phyloP scores from a whole-genome alignment of 176 grass and related monocot genomes.

The Juncus inflexus region DNA sequence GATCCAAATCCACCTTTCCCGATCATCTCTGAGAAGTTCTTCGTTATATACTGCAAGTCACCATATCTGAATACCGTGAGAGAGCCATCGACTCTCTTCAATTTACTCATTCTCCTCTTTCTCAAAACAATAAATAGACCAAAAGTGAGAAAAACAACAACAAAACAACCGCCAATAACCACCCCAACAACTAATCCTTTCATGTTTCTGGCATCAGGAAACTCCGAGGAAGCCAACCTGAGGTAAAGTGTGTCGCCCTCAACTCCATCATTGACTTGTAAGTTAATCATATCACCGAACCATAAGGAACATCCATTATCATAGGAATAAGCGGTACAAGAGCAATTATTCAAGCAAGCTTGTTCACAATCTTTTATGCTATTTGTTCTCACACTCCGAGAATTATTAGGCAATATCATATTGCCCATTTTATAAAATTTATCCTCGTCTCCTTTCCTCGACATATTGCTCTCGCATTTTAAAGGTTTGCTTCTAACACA shows the following conservation, averaged over 20 bases:
- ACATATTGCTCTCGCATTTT: constrained; percentile 16
- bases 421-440: constrained; percentile 21
- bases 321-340: constrained; percentile 30
- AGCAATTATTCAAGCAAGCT: constrained; percentile 34
- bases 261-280: constrained; percentile 11
- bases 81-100: neutral
- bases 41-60: constrained; percentile 37
- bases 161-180: constrained; percentile 18
- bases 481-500: constrained; percentile 40
- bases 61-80: constrained; percentile 31
- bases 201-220: constrained; percentile 8
- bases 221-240: constrained; percentile 24
- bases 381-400: neutral
- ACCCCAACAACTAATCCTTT: constrained; percentile 21
- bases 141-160: constrained; percentile 6
- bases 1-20: constrained; percentile 60
- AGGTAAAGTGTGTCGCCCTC: constrained; percentile 20
- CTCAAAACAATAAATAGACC: neutral
- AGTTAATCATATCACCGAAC: constrained; percentile 22
- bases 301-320: constrained; percentile 25
- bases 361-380: constrained; percentile 27
- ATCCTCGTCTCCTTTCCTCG: constrained; percentile 20
- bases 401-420: constrained; percentile 15
- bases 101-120: constrained; percentile 5
- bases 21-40: constrained; percentile 42